Percentiles rank a stretch among this genome's conserved stretches.
Conservation (phyloP, 768 basidiomycete genomes). For the Sarcodon aspratus region DNA sequence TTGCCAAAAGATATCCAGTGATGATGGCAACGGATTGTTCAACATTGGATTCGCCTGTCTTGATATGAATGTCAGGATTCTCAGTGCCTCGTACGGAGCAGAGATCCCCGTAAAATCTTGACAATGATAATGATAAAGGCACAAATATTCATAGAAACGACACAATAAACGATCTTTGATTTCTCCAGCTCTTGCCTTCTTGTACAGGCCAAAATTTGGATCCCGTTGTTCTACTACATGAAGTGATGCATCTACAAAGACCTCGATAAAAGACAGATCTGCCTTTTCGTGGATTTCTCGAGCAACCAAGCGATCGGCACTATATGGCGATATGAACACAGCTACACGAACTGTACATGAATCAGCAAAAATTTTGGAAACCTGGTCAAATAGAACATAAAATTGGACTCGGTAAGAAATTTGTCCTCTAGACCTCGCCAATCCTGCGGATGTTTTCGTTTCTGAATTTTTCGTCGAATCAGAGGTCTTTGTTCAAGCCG, state of each 20-base stretch:
- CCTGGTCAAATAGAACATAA: slow-evolving; percentile 32
- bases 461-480: slow-evolving; percentile 85
- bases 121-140: background rate
- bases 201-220: slow-evolving; percentile 94
- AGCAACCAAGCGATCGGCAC: slow-evolving; percentile 72
- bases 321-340: slow-evolving; percentile 98
- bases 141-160: background rate
- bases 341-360: slow-evolving; percentile 80
- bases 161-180: slow-evolving; percentile 63
- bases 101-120: slow-evolving; percentile 97
- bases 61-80: slow-evolving; percentile 84
- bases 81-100: slow-evolving; percentile 86
- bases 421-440: slow-evolving; percentile 66
- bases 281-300: slow-evolving; percentile 70
- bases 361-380: slow-evolving; percentile 89
- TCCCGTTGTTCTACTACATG: slow-evolving; percentile 83
- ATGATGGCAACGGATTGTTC: slow-evolving; percentile 70
- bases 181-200: slow-evolving; percentile 89
- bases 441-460: slow-evolving; percentile 96
- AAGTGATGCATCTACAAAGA: slow-evolving; percentile 90
- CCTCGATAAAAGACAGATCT: slow-evolving; percentile 80
- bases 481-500: slow-evolving; percentile 93
- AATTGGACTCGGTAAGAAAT: background rate
- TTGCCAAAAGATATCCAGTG: slow-evolving; percentile 61
- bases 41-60: slow-evolving; percentile 73